These are phyloP conservation scores for Termitomyces sp. DNA, from an alignment of 1,284 basidiomycete genomes.

Conservation along the genomic window DNA sequence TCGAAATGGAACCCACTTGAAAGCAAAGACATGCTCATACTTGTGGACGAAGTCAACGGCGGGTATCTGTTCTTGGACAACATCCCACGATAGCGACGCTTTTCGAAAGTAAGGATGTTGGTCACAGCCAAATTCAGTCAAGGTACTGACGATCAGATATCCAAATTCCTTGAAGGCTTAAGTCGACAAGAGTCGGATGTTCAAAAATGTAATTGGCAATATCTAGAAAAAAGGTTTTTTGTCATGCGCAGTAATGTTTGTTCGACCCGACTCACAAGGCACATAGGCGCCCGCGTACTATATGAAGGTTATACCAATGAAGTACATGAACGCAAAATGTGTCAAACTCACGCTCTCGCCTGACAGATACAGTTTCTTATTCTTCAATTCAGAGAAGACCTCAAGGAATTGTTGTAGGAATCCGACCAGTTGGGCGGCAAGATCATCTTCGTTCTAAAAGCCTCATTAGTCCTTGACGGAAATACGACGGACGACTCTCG, in stretches of 20 bases:
- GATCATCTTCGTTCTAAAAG: slow-evolving; percentile 56
- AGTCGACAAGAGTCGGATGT: slow-evolving; percentile 45
- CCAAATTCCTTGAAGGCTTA: slow-evolving; percentile 67
- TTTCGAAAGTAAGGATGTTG: neutral
- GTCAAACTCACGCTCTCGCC: slow-evolving; percentile 58
- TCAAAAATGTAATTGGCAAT: slow-evolving; percentile 71
- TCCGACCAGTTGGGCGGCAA: slow-evolving; percentile 58
- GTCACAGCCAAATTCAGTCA: neutral
- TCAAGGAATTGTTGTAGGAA: slow-evolving; percentile 74
- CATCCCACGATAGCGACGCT: slow-evolving; percentile 55
- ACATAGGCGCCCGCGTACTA: slow-evolving; percentile 66
- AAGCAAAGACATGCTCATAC: slow-evolving; percentile 60
- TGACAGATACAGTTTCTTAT: slow-evolving; percentile 61
- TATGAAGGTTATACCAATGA: slow-evolving; percentile 7
- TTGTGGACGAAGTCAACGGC: slow-evolving; percentile 69
- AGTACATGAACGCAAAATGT: slow-evolving; percentile 38
- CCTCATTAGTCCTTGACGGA: neutral
- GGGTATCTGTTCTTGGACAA: slow-evolving; percentile 62
- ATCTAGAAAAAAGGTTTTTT: slow-evolving; percentile 33
- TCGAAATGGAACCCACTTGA: slow-evolving; percentile 46
- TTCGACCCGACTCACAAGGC: slow-evolving; percentile 41
- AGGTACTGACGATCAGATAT: slow-evolving; percentile 61
- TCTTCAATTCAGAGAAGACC: slow-evolving; percentile 65
- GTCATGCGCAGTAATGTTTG: neutral
- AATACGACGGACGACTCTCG: neutral